Base-by-base conservation (phyloP, 192 early-diverging fungal species). In the Thoreauomyces humboldtii region DNA sequence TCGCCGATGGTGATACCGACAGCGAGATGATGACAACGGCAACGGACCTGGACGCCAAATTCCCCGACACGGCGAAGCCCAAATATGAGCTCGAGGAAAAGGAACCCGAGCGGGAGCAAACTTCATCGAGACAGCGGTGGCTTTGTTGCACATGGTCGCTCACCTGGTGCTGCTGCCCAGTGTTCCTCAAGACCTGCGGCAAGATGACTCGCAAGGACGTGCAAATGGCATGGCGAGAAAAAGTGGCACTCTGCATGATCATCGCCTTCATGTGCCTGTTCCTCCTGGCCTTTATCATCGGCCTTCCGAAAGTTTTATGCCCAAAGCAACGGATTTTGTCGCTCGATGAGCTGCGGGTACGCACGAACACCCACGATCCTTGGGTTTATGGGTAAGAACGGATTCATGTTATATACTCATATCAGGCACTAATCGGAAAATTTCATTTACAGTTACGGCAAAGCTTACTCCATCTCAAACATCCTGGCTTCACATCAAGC, bases 201-300 rank as follows among this genome's bases (percentile, higher is more conserved):
- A 78, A 83, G 34, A 89, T 93, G 88, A 86, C 78, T 53, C 85
- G 89, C 44, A 77, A 87, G 48, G 91, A 95, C 69, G 77, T 92
- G 11, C 89, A 83, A 52, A 91, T 93, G 86, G 92, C 92, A 17
- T 95, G 92, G 92, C 81, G 92, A 46, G 92, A 95, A 76, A 95
- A 95, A 73, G 81, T 98, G 1, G 86, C 95, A 1, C 53, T 95
- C n/a, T 90, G 88, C 66, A 31, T 89, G 34, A 70, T 95, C 53
- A 91, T 93, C 45, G 73, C 87, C 35, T 47, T 85, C 4, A 73
- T 91, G 46, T 93, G 90, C 25, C 79, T 67, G 0, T 59, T 81
- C 25, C 78, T 92, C n/a, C 81, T 94, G 25, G 92, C 91, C 64
- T 87, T 89, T 56, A 91, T 95, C 66, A 80, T 91, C 33, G 90